Conservation (phyloP, 2,329 filamentous ascomycete genomes). For the Talaromyces verruculosus region DNA sequence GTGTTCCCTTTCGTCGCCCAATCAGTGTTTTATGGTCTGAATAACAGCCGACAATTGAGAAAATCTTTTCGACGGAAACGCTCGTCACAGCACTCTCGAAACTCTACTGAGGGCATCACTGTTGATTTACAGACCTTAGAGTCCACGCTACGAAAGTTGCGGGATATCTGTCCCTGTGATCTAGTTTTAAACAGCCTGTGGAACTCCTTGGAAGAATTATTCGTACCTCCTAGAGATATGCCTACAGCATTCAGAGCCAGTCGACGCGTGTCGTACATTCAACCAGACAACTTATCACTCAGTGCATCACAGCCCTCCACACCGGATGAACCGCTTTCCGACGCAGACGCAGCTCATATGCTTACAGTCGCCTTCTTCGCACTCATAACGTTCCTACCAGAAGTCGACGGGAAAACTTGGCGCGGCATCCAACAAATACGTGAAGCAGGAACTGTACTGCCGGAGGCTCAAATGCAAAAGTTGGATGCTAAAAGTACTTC, state of each 20-base stretch:
- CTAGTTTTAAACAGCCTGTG: constrained; percentile 45
- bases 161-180: constrained; percentile 42
- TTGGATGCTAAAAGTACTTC: constrained; percentile 31
- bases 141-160: constrained; percentile 36
- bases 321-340: constrained; percentile 37
- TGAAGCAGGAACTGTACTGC: constrained; percentile 40
- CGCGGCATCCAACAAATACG: constrained; percentile 45
- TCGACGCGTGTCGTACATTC: constrained; percentile 34
- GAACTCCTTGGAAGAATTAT: constrained; percentile 41
- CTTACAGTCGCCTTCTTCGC: constrained; percentile 40
- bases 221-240: constrained; percentile 41
- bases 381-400: constrained; percentile 40
- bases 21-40: constrained; percentile 47
- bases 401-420: constrained; percentile 39
- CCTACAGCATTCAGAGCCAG: constrained; percentile 24
- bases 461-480: constrained; percentile 39
- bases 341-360: constrained; percentile 42
- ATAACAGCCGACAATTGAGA: constrained; percentile 42
- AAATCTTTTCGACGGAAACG: constrained; percentile 39
- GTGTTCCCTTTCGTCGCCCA: constrained; percentile 46
- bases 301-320: background rate
- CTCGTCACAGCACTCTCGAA: constrained; percentile 13
- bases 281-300: constrained; percentile 24
- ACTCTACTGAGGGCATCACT: constrained; percentile 16
- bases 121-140: constrained; percentile 37